Percentiles rank a stretch among this genome's conserved stretches.
phyloP scores from a whole-genome alignment of 192 early-diverging fungal species.

The Cladochytrium replicatum region DNA sequence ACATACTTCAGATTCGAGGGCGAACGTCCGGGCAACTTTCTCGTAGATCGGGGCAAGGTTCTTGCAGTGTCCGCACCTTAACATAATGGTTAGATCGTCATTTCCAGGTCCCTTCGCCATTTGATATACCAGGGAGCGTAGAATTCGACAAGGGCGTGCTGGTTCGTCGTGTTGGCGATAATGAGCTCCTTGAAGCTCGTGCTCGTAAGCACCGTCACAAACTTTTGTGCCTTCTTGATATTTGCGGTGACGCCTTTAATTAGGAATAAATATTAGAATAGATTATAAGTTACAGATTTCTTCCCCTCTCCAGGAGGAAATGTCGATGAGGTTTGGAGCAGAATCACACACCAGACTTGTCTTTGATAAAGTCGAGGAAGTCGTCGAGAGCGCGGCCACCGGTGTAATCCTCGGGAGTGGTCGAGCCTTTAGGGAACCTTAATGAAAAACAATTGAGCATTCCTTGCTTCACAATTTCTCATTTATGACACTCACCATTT shows the following conservation, averaged over 20 bases:
- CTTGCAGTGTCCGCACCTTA: conserved; percentile 65
- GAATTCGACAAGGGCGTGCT: conserved; percentile 79
- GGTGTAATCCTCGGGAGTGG: conserved; percentile 66
- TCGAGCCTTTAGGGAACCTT: conserved; percentile 71
- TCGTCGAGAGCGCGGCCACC: conserved; percentile 75
- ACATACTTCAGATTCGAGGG: conserved; percentile 62
- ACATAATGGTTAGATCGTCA: too few species aligned
- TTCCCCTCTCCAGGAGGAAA: too few species aligned
- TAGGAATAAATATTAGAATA: not conserved
- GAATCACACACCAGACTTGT: conserved; percentile 84
- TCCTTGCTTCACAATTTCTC: too few species aligned
- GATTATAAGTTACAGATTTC: too few species aligned
- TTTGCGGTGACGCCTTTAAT: conserved; percentile 45
- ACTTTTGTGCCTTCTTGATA: conserved; percentile 59
- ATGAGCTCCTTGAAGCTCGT: conserved; percentile 69
- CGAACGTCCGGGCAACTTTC: conserved; percentile 72
- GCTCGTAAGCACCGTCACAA: conserved; percentile 60
- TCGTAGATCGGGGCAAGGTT: conserved; percentile 78
- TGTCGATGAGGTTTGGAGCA: too few species aligned
- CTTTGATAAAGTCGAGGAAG: conserved; percentile 62
- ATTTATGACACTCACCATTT: conserved; percentile 73
- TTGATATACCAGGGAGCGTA: conserved; percentile 93
- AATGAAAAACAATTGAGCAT: too few species aligned
- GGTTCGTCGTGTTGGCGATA: conserved; percentile 56
- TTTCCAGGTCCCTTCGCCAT: too few species aligned